Evolutionary conservation across 2,329 filamentous ascomycete species (phyloP), one percentile per base, ranked within the genome.

Genomic region (Pezicula neosporulosa): DNA sequence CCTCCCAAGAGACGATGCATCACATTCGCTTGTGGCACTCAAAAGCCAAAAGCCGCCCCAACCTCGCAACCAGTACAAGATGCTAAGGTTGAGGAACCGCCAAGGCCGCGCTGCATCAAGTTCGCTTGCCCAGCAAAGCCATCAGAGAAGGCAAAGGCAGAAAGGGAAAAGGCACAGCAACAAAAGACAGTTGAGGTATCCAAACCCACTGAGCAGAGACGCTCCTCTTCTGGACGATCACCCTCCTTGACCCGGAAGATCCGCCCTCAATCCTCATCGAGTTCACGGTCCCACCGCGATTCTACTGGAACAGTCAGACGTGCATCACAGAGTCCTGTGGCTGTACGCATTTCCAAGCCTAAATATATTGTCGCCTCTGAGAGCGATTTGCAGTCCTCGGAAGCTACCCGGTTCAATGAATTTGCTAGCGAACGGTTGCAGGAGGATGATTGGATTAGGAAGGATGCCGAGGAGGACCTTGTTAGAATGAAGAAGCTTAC

Each of bases 381-480:
- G 28, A 56, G 60, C 18, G 61, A 57, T 21, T 48, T 68, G 12
- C 52, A 62, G 30, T 56, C 55, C 16, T 67, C 64, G 2, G 81
- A 86, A 56, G 76, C 77, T 24, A 83, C 73, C 65, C 83, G 74
- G 45, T 97, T 97, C 66, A 90, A 97, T 67, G 93, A 96, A 63
- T 97, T 97, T 67, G 93, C 90, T 41, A 91, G 87, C 66, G 91
- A 89, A 46, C 79, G 85, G 52, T 78, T 87, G 38, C 83, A 90
- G 52, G 88, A 94, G 55, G 92, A 97, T 52, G 92, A 96, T 62
- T 99, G 94, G 94, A 89, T 95, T 28, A 76, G 76, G 15, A 83
- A 87, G 50, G 86, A 89, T 62, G 49, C 50, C 8, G 60, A 60
- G 76, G 81, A 33, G 7, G 80, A 81, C 30, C 76, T 44, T 28